Percentiles rank a stretch among this genome's conserved stretches.
Evolutionary conservation across 2,329 filamentous ascomycete genomes (phyloP).

Genomic region (Didymella pinodella): DNA sequence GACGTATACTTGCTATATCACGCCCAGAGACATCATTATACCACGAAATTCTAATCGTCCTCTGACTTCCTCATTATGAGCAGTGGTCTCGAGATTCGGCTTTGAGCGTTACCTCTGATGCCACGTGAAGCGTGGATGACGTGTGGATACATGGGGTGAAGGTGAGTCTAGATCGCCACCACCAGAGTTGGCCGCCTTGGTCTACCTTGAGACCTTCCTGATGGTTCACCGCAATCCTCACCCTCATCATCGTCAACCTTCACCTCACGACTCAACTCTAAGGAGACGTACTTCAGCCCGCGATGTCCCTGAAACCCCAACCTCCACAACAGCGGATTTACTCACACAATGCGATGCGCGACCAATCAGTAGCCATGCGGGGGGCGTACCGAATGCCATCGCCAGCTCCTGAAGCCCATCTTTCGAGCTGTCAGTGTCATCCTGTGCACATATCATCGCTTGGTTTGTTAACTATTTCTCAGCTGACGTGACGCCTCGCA

Average conservation of each 20-base stretch:
- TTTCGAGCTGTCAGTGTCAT: neutral
- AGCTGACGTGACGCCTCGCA: neutral
- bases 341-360: neutral
- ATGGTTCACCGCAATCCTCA: neutral
- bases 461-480: neutral
- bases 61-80: too few species aligned
- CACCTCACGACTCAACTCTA: too few species aligned
- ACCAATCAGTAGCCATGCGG: neutral
- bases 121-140: too few species aligned
- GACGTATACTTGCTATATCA: neutral
- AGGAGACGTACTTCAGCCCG: too few species aligned
- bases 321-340: too few species aligned
- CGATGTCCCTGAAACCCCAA: neutral
- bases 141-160: conserved; percentile 10
- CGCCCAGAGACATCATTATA: too few species aligned
- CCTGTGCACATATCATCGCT: neutral
- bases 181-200: neutral
- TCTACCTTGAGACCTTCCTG: neutral
- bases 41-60: too few species aligned
- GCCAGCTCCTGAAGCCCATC: neutral
- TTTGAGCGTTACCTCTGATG: too few species aligned
- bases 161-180: conserved; percentile 15
- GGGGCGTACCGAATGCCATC: conserved; percentile 21
- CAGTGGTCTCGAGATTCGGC: too few species aligned
- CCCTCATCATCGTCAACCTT: neutral